Evolutionary conservation across 192 early-diverging fungal genomes (phyloP), one percentile per base, ranked within the genome.

Genomic region (Linderina pennispora): DNA sequence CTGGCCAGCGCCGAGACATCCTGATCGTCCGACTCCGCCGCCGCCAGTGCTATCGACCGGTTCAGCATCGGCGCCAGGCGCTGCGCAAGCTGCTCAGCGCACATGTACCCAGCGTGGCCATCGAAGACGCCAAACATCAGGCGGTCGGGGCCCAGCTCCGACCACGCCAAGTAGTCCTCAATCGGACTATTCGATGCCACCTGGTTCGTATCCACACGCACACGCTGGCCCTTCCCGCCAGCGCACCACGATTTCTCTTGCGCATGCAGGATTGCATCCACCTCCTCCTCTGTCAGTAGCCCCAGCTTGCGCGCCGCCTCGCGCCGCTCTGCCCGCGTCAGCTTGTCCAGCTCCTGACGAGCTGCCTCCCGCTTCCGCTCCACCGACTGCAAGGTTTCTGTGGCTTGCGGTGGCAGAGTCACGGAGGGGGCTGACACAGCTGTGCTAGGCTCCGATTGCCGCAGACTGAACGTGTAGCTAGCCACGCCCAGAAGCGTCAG

Each of bases 141-240:
- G 22, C 47, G 59, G 18, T 49, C 8, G 33, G 35, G 26, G 11
- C 28, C 23, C 32, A 72, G 43, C 8, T 46, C 35, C 48, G 37
- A 36, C 57, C 48, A 55, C n/a, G 46, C 36, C 36, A 63, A 16
- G 39, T 75, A 69, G 40, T 75, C 73, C 37, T 75, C 73, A 19
- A 75, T 68, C 8, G 60, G 65, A 4, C 36, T 45, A 17, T 75
- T 75, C 1, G 73, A 75, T 16, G 61, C 49, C 6, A 77, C 59
- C 51, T 68, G 70, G 48, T 58, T 73, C 1, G 58, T 66, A 45
- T 77, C 53, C 13, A 67, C 56, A 5, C 48, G 64, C 35, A 66
- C 21, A 0, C 40, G 23, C 28, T 33, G n/a, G 2, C 34, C 34
- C 13, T 14, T 14, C 0, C 18, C 19, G 21, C 33, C 46, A 20